Percentiles rank a stretch among this genome's conserved stretches.
These are phyloP conservation scores for Sungouiella thailandica DNA, from an alignment of 805 yeast genomes.

Conservation along the genomic window DNA sequence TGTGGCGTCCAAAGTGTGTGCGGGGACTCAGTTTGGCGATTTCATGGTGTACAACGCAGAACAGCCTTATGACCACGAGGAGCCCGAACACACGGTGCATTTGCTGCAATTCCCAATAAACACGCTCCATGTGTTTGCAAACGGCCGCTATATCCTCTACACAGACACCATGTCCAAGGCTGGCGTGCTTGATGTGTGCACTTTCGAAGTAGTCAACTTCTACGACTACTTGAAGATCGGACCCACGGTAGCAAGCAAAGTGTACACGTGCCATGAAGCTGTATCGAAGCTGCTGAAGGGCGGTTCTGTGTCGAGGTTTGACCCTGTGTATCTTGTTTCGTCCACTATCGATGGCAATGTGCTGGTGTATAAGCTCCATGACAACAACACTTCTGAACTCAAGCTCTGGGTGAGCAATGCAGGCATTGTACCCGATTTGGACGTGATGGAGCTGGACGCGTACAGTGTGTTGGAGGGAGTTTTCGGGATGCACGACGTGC, in stretches of 20 bases:
- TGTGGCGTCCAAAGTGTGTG: not conserved
- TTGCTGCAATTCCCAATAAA: conserved; percentile 24
- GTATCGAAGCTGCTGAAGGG: conserved; percentile 3
- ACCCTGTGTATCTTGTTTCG: conserved; percentile 20
- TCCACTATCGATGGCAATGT: conserved; percentile 19
- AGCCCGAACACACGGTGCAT: conserved; percentile 10
- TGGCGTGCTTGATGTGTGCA: conserved; percentile 20
- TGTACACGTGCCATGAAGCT: conserved; percentile 9
- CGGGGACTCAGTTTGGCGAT: conserved; percentile 30
- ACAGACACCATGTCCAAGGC: conserved; percentile 28
- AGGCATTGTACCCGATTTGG: conserved; percentile 11
- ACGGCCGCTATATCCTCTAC: conserved; percentile 17
- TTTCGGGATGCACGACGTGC: not conserved
- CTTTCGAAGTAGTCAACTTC: conserved; percentile 11
- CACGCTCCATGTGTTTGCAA: conserved; percentile 13
- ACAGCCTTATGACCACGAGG: conserved; percentile 10
- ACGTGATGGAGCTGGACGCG: conserved; percentile 1
- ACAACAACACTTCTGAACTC: conserved; percentile 14
- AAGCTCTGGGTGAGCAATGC: conserved; percentile 13
- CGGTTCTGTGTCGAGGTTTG: conserved; percentile 10
- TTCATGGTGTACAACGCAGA: conserved; percentile 16
- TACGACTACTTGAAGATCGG: conserved; percentile 22
- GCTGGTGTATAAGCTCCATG: conserved; percentile 20
- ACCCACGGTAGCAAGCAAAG: conserved; percentile 13
- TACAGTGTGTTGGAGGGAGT: conserved; percentile 1